A percentile compares a stretch with the other conserved stretches of the same genome.
Evolutionary conservation across 495 filamentous ascomycete species (phyloP).

Genomic region (Penicillium odoratum): DNA sequence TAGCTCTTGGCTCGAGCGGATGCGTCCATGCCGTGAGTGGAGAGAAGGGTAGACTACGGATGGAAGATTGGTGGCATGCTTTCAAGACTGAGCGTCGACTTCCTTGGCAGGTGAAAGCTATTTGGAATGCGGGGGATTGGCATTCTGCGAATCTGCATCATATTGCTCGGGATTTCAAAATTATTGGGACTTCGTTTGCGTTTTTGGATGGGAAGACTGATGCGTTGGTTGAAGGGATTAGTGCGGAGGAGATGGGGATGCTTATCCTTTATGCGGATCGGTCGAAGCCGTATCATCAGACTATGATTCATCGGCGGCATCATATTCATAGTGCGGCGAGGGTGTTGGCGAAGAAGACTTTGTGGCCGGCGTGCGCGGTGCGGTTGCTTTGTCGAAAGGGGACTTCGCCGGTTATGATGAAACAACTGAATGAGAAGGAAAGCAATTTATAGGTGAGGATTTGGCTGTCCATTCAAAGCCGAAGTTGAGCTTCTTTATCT

Average conservation of each 20-base stretch:
- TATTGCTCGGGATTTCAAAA: slow-evolving; percentile 25
- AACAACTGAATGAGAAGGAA: slow-evolving; percentile 4
- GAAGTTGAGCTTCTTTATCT: too few relatives aligned
- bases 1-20: slow-evolving; percentile 22
- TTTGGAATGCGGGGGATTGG: slow-evolving; percentile 30
- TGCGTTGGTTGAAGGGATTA: slow-evolving; percentile 11
- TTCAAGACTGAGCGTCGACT: slow-evolving; percentile 26
- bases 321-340: slow-evolving; percentile 25
- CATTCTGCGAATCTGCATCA: slow-evolving; percentile 29
- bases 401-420: slow-evolving; percentile 7
- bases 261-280: slow-evolving; percentile 29
- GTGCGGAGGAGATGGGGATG: slow-evolving; percentile 1
- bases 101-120: slow-evolving; percentile 24
- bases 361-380: slow-evolving; percentile 16
- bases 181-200: slow-evolving; percentile 31
- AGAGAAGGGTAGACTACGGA: slow-evolving; percentile 17
- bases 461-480: not conserved
- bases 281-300: slow-evolving; percentile 23
- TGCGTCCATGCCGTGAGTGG: slow-evolving; percentile 34
- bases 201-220: slow-evolving; percentile 29
- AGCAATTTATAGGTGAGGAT: not conserved
- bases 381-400: slow-evolving; percentile 24
- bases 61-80: slow-evolving; percentile 27
- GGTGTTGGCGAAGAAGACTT: slow-evolving; percentile 21
- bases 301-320: slow-evolving; percentile 20